Conservation (phyloP, 768 basidiomycete genomes). For the Collybia sp. region DNA sequence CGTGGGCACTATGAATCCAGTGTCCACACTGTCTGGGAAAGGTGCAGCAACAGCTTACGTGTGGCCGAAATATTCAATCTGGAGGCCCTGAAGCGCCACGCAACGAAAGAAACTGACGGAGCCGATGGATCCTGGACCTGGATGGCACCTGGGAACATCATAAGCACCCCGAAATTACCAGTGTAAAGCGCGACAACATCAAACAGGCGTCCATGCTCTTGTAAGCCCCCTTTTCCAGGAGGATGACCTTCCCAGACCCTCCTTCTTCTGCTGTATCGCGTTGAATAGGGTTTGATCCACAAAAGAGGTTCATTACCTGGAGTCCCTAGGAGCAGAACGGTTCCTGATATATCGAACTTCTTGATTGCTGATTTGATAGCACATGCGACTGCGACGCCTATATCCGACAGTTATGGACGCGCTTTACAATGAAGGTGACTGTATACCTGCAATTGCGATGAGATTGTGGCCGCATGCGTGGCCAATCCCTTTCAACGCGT, state of each 20-base stretch:
- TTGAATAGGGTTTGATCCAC: too few relatives aligned
- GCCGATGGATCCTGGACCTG: conserved; percentile 70
- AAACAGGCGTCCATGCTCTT: conserved; percentile 73
- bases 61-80: conserved; percentile 68
- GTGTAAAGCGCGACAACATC: conserved; percentile 40
- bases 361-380: conserved; percentile 63
- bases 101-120: conserved; percentile 62
- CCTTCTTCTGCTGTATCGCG: conserved; percentile 65
- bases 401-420: neutral
- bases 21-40: neutral
- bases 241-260: conserved; percentile 63
- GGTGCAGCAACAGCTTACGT: conserved; percentile 40
- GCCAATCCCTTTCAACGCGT: conserved; percentile 55
- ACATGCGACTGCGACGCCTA: conserved; percentile 67
- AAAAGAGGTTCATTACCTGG: conserved; percentile 44
- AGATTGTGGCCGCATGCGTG: conserved; percentile 84
- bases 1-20: conserved; percentile 56
- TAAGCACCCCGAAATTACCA: neutral
- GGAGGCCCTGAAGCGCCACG: conserved; percentile 56
- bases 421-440: neutral
- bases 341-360: conserved; percentile 59
- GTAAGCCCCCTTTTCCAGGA: conserved; percentile 73
- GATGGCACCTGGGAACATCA: conserved; percentile 54
- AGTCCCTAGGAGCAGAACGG: conserved; percentile 70
- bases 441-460: conserved; percentile 59